These are phyloP conservation scores for Roridomyces roridus DNA, from an alignment of 768 basidiomycete genomes.

Conservation along the genomic window DNA sequence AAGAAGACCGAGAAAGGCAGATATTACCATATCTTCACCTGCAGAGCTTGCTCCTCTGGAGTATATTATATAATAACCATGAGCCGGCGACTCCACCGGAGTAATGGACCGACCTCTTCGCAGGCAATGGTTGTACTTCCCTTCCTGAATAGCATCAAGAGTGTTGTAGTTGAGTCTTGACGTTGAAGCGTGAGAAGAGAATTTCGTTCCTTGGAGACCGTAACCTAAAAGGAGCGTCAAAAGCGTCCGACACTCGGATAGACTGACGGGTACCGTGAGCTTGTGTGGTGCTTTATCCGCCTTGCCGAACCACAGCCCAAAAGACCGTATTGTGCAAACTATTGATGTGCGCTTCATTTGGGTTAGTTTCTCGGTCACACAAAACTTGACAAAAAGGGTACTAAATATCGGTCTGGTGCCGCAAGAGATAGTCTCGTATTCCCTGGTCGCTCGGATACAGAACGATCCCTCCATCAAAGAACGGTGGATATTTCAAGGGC, in stretches of 20 bases:
- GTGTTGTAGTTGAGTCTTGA: slow-evolving; percentile 95
- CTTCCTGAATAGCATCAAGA: slow-evolving; percentile 75
- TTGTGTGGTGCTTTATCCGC: slow-evolving; percentile 76
- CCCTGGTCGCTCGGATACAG: slow-evolving; percentile 77
- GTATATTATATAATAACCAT: no score
- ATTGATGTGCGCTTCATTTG: slow-evolving; percentile 86
- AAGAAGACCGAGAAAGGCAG: no score
- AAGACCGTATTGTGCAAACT: slow-evolving; percentile 97
- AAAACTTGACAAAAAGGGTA: not conserved
- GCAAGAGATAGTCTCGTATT: slow-evolving; percentile 91
- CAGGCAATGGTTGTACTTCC: slow-evolving; percentile 87
- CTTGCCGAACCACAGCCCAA: slow-evolving; percentile 90
- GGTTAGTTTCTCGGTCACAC: not conserved
- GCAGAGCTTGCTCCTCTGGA: no score
- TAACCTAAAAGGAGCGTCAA: slow-evolving; percentile 62
- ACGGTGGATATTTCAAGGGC: slow-evolving; percentile 81
- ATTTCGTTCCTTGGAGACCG: slow-evolving; percentile 89
- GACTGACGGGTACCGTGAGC: slow-evolving; percentile 87
- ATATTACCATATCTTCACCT: no score
- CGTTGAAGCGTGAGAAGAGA: slow-evolving; percentile 76
- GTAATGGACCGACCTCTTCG: slow-evolving; percentile 48
- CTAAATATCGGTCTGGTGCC: slow-evolving; percentile 94
- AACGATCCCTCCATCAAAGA: slow-evolving; percentile 90
- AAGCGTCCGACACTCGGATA: no score
- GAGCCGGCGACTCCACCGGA: not conserved